phyloP scores from a whole-genome alignment of 495 filamentous ascomycete species.

The Penicillium desertorum region DNA sequence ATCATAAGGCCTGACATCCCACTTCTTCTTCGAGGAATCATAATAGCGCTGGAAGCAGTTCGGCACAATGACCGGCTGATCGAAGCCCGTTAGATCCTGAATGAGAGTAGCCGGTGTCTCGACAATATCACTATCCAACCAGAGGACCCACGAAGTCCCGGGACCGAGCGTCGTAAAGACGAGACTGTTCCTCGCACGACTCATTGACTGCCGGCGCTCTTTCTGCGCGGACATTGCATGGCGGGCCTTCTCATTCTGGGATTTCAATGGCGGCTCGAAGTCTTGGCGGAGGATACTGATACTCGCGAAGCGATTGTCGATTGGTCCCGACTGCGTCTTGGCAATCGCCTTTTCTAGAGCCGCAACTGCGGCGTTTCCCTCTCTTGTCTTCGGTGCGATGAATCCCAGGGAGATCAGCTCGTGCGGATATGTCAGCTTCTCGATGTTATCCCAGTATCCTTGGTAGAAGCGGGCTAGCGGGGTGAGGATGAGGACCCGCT shows the following conservation, averaged over 20 bases:
- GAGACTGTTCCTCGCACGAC: constrained; percentile 86
- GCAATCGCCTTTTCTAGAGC: constrained; percentile 81
- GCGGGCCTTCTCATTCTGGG: constrained; percentile 83
- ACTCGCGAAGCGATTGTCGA: constrained; percentile 80
- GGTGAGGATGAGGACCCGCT: constrained; percentile 88
- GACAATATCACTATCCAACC: constrained; percentile 90
- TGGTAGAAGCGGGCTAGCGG: constrained; percentile 91
- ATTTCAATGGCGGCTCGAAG: constrained; percentile 76
- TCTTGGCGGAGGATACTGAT: constrained; percentile 95
- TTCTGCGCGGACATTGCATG: constrained; percentile 92
- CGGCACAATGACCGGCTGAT: constrained; percentile 85
- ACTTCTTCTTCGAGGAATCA: constrained; percentile 65
- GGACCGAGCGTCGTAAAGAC: constrained; percentile 97
- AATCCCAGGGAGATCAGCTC: constrained; percentile 94
- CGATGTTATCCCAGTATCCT: constrained; percentile 93
- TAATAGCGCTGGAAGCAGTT: constrained; percentile 93
- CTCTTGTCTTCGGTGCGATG: constrained; percentile 87
- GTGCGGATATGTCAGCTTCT: constrained; percentile 82
- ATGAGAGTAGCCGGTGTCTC: constrained; percentile 85
- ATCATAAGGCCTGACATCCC: constrained; percentile 83
- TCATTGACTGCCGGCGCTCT: constrained; percentile 81
- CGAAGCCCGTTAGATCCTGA: constrained; percentile 84
- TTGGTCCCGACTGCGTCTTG: constrained; percentile 75
- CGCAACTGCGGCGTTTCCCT: constrained; percentile 78
- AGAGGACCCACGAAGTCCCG: constrained; percentile 92